A percentile compares a stretch with the other conserved stretches of the same genome.
Conservation (phyloP, 768 basidiomycete genomes). For the Collybia mongolica region DNA sequence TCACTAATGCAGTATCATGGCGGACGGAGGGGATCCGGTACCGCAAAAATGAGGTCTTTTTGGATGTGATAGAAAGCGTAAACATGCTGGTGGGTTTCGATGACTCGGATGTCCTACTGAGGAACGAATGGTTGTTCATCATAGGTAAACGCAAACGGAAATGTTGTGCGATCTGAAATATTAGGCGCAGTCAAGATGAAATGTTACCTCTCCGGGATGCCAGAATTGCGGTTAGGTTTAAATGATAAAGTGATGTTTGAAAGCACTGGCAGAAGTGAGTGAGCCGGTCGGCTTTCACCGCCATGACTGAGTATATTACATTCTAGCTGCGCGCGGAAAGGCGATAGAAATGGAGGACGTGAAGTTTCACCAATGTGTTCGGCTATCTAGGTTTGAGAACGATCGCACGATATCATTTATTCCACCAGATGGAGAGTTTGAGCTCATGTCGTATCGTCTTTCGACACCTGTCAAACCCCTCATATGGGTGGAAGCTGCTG, state of each 20-base stretch:
- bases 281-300: not conserved
- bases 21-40: slow-evolving; percentile 96
- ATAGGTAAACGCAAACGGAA: slow-evolving; percentile 95
- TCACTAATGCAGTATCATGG: slow-evolving; percentile 99
- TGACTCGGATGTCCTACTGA: not conserved
- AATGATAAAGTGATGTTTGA: slow-evolving; percentile 99
- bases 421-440: slow-evolving; percentile 98
- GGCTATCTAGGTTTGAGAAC: slow-evolving; percentile 95
- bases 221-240: slow-evolving; percentile 89
- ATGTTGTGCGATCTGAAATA: slow-evolving; percentile 96
- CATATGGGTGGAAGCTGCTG: slow-evolving; percentile 95
- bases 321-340: slow-evolving; percentile 84
- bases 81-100: slow-evolving; percentile 76
- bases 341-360: slow-evolving; percentile 99
- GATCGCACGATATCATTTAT: slow-evolving; percentile 99
- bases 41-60: slow-evolving; percentile 98
- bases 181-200: slow-evolving; percentile 99
- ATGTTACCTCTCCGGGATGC: slow-evolving; percentile 99
- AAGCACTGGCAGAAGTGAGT: slow-evolving; percentile 89
- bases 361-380: slow-evolving; percentile 99
- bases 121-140: not conserved
- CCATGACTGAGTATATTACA: not conserved
- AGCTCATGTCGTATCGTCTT: slow-evolving; percentile 96
- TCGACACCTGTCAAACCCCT: slow-evolving; percentile 96
- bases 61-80: slow-evolving; percentile 97